Evolutionary conservation across 768 basidiomycete genomes (phyloP), one percentile per base, ranked within the genome.

Genomic region (Chalciporus piperatus): DNA sequence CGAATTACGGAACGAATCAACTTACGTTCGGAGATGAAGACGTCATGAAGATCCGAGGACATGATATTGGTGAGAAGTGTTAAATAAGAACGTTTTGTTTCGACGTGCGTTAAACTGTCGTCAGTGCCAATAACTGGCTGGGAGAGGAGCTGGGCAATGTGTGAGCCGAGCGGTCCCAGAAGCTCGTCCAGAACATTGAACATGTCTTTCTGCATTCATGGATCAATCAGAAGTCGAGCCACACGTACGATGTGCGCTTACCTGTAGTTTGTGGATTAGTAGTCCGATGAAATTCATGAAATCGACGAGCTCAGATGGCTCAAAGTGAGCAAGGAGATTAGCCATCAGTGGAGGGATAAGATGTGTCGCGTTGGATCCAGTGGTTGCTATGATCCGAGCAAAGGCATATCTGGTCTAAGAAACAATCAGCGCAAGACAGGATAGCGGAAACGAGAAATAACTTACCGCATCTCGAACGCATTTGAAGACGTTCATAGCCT

Each of bases 261-360:
- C 95, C 77, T 92, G 90, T 48, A 98, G 80, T 65, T 90, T 90
- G 67, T 96, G 92, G 47, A 95, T 86, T 47, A 98, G 74, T 9
- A 97, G 75, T 7, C 88, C 88, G 48, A 99, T 88, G 74, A 99
- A 98, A 62, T 87, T 89, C 79, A 98, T 87, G 62, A 98, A 96
- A 64, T 99, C 97, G 25, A 89, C 85, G 51, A 99, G 74, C 68
- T 99, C 97, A 7, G 87, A 81, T 1, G 93, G 87, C 58, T 97
- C 92, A 62, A 95, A 94, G 59, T 96, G 90, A 3, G 85, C 80
- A 45, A 98, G 81, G n/a, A 98, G 81, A 65, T 90, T 87, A 41
- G 81, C 77, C 84, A 98, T 98, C 41, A 99, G 77, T 20, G 86
- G 76, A 3, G 95, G 92, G 39, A 98, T 93, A 56, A 86, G 85